phyloP scores from a whole-genome alignment of 352 stramenopile species.

The Phytophthora pisi region DNA sequence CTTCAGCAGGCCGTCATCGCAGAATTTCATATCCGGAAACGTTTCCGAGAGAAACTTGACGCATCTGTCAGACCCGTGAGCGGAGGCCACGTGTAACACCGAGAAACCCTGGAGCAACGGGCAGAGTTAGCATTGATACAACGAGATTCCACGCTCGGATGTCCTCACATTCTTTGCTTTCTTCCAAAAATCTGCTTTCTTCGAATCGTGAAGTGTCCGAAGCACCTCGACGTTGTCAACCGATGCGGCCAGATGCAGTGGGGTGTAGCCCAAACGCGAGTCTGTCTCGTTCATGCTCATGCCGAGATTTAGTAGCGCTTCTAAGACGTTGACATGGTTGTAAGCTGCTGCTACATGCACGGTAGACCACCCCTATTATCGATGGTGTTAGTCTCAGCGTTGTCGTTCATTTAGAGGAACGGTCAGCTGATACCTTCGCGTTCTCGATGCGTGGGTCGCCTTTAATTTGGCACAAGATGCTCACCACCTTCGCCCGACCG shows the following conservation, averaged over 20 bases:
- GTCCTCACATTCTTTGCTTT: conserved; percentile 50
- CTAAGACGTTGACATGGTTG: conserved; percentile 53
- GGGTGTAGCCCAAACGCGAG: conserved; percentile 59
- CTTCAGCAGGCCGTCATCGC: conserved; percentile 44
- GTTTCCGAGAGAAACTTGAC: conserved; percentile 48
- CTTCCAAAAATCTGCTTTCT: conserved; percentile 55
- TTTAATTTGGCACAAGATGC: conserved; percentile 72
- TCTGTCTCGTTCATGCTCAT: conserved; percentile 54
- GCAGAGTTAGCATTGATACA: neutral
- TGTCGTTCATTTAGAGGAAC: neutral
- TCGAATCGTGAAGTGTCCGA: conserved; percentile 39
- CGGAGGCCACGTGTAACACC: conserved; percentile 59
- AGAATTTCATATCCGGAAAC: conserved; percentile 47
- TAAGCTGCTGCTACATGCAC: conserved; percentile 65
- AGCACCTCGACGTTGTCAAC: conserved; percentile 66
- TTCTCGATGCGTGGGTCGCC: conserved; percentile 63
- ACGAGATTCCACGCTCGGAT: too few relatives aligned
- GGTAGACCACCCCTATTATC: conserved; percentile 54
- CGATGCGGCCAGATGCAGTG: conserved; percentile 59
- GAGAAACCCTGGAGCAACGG: conserved; percentile 49
- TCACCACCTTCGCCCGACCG: conserved; percentile 53
- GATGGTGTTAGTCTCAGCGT: neutral
- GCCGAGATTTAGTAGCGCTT: conserved; percentile 48
- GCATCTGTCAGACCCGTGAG: conserved; percentile 52
- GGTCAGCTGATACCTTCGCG: conserved; percentile 44